Evolutionary conservation across 1,139 yeast genomes (phyloP).

Genomic region (Blastobotrys malaysiensis): DNA sequence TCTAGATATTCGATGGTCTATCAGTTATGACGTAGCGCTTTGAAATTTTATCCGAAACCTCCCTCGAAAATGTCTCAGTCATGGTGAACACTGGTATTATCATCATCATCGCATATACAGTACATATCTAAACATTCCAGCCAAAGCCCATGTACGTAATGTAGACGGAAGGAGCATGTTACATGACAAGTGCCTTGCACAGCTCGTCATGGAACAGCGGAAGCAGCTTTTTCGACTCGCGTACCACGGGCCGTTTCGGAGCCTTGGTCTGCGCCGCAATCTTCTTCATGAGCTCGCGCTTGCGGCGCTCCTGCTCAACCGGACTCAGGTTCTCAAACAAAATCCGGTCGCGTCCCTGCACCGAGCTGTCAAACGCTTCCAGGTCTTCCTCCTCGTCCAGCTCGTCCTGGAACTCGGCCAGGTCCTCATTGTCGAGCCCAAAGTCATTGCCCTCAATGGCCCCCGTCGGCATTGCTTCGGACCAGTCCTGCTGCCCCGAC

Average conservation of each 20-base stretch:
- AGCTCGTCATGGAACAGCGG: slow-evolving; percentile 23
- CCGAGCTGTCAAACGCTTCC: slow-evolving; percentile 4
- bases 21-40: not conserved
- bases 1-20: not conserved
- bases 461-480: slow-evolving; percentile 33
- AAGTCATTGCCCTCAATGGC: slow-evolving; percentile 46
- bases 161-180: not conserved
- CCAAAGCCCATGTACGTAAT: not conserved
- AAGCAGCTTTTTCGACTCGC: slow-evolving; percentile 28
- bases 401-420: slow-evolving; percentile 22
- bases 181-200: slow-evolving; percentile 1
- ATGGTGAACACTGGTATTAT: slow-evolving; percentile 27
- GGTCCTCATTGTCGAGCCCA: slow-evolving; percentile 47
- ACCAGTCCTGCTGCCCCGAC: slow-evolving; percentile 14
- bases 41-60: not conserved
- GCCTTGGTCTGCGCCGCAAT: slow-evolving; percentile 10
- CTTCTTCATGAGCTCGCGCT: slow-evolving; percentile 16
- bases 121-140: slow-evolving; percentile 1
- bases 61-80: not conserved
- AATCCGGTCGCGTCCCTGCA: not conserved
- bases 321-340: slow-evolving; percentile 1
- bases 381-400: slow-evolving; percentile 24
- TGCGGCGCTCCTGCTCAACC: slow-evolving; percentile 14
- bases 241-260: slow-evolving; percentile 28
- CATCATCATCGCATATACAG: not conserved